These are phyloP conservation scores for Phytophthora fragariaefolia DNA, from an alignment of 352 stramenopile genomes.

Conservation along the genomic window DNA sequence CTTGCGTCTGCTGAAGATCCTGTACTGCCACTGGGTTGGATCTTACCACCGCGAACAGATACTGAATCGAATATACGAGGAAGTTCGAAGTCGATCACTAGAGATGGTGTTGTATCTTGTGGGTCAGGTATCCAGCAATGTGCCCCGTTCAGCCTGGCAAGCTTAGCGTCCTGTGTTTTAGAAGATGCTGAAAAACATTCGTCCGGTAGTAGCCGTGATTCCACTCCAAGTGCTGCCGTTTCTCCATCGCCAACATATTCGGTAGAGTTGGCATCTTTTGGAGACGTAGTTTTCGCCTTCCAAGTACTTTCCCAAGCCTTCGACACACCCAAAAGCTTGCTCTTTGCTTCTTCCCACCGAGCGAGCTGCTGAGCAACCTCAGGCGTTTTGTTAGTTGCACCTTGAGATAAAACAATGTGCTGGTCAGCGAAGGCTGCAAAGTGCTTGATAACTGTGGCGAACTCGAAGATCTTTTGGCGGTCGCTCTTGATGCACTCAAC, in stretches of 20 bases:
- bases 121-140: slow-evolving; percentile 69
- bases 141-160: slow-evolving; percentile 56
- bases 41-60: slow-evolving; percentile 59
- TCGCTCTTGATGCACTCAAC: slow-evolving; percentile 67
- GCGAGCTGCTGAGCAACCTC: slow-evolving; percentile 23
- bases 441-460: slow-evolving; percentile 50
- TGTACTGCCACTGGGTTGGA: slow-evolving; percentile 25
- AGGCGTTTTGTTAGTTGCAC: slow-evolving; percentile 7
- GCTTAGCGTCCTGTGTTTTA: slow-evolving; percentile 61
- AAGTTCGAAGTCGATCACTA: slow-evolving; percentile 78
- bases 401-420: slow-evolving; percentile 31
- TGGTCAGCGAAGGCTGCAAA: slow-evolving; percentile 64
- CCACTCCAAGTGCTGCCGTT: slow-evolving; percentile 58
- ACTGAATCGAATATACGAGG: slow-evolving; percentile 72
- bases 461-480: slow-evolving; percentile 73
- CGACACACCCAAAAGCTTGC: slow-evolving; percentile 34
- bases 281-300: slow-evolving; percentile 13
- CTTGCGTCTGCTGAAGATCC: slow-evolving; percentile 8
- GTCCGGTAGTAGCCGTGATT: slow-evolving; percentile 62
- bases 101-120: slow-evolving; percentile 56
- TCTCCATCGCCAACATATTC: slow-evolving; percentile 58
- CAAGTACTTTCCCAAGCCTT: slow-evolving; percentile 50
- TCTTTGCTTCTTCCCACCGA: slow-evolving; percentile 47
- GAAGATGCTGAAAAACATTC: slow-evolving; percentile 69
- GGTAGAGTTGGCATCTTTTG: slow-evolving; percentile 17